Evolutionary conservation across 2,329 filamentous ascomycete genomes (phyloP), one percentile per base, ranked within the genome.

Genomic region (Incumbomyces delicatus): DNA sequence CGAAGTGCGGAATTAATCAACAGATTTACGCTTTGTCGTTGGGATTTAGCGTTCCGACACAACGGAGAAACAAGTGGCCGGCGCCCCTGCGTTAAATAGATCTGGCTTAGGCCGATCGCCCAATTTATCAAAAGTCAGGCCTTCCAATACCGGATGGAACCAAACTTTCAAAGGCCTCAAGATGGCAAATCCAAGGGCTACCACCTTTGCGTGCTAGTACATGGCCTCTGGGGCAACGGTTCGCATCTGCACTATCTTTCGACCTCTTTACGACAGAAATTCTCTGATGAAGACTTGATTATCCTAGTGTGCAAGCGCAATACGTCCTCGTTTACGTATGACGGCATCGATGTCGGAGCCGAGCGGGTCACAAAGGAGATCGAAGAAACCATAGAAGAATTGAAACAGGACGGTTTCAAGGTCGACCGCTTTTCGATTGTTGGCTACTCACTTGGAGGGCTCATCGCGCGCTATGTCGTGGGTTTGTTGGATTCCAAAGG

Each of bases 381-480:
- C 31, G 81, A 84, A 58, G 68, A 78, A 41, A 70, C 69, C 16
- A 64, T 84, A 22, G 66, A 71, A 20, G 65, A 69, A 27, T 57
- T 80, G 29, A 73, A 76, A 41, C 67, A 68, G 35, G 69, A 73
- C 22, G 89, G 87, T 17, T 78, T 83, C 55, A 75, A 77, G 35
- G 83, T 95, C 58, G 81, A 69, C 40, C 94, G 88, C 66, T 71
- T 96, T 53, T 95, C 88, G 62, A 72, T 96, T 34, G 76, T 90
- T 36, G 90, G 90, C 33, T 95, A 96, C 64, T 94, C 87, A 0
- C 73, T 95, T 1, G 90, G 90, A 38, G 90, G 90, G 0, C 71
- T 96, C 6, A 80, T 96, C 3, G 81, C 87, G 8, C 77, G 90
- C 50, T 96, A 95, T 68, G 84, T 86, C 1, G 76, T 95, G 47